Percentiles rank a stretch among this genome's conserved stretches.
These are phyloP conservation scores for Lineolata rhizophorae DNA, from an alignment of 495 filamentous ascomycete genomes.

Conservation along the genomic window DNA sequence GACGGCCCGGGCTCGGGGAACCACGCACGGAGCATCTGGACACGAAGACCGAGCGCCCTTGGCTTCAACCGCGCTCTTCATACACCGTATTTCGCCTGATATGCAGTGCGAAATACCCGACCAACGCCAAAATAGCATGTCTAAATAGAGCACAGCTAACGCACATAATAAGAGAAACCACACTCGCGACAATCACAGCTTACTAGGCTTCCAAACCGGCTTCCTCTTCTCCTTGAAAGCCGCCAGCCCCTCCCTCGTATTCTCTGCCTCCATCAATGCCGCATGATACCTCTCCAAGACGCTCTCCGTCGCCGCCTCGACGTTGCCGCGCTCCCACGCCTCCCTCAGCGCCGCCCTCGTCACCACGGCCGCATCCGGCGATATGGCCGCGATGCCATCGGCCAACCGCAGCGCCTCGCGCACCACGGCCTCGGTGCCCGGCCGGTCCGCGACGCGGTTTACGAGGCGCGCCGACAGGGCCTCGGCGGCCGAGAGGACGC, in stretches of 20 bases:
- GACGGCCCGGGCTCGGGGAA: too few species aligned
- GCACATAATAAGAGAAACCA: too few species aligned
- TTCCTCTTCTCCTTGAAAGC: slow-evolving; percentile 15
- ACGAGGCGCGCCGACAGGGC: slow-evolving; percentile 10
- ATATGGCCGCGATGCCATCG: slow-evolving; percentile 8
- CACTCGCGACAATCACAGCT: slow-evolving; percentile 9
- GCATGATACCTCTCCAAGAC: slow-evolving; percentile 9
- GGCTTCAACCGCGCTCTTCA: too few species aligned
- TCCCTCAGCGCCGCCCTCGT: slow-evolving; percentile 11
- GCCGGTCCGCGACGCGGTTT: slow-evolving; percentile 11
- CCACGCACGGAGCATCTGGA: too few species aligned
- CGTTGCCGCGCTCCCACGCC: slow-evolving; percentile 12
- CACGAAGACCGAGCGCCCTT: too few species aligned
- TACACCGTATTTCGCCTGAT: too few species aligned
- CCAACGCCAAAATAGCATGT: too few species aligned
- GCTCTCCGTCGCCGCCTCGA: slow-evolving; percentile 12
- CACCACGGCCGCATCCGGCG: slow-evolving; percentile 13
- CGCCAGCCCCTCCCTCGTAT: slow-evolving; percentile 11
- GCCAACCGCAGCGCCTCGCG: slow-evolving; percentile 13
- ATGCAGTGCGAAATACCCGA: too few species aligned
- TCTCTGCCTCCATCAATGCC: slow-evolving; percentile 8
- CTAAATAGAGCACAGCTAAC: too few species aligned
- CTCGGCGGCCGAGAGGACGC: slow-evolving; percentile 9
- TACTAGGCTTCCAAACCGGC: slow-evolving; percentile 11
- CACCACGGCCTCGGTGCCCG: slow-evolving; percentile 10